Evolutionary conservation across 2,329 filamentous ascomycete genomes (phyloP).

Genomic region (Neofusicoccum umdonicola): DNA sequence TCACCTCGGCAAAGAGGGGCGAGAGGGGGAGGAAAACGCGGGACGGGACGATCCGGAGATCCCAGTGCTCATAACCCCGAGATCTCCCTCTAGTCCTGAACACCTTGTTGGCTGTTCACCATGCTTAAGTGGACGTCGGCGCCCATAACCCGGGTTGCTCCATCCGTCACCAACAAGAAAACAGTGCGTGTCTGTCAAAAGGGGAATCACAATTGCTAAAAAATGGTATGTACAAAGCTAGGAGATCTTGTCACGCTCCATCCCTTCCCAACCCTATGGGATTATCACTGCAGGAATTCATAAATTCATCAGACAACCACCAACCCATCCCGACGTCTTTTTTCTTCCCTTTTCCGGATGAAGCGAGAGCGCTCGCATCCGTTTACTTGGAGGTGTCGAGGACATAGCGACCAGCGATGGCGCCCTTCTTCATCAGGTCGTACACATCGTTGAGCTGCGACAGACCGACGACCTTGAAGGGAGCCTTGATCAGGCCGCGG

Average conservation of each 20-base stretch:
- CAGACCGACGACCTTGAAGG: conserved; percentile 81
- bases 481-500: conserved; percentile 79
- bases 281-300: not conserved
- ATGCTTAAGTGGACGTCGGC: not conserved
- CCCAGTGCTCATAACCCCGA: not conserved
- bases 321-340: not conserved
- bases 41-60: conserved; percentile 12
- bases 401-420: conserved; percentile 76
- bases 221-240: conserved; percentile 4
- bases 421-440: conserved; percentile 63
- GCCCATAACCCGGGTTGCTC: not conserved
- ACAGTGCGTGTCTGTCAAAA: not conserved
- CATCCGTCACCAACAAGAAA: not conserved
- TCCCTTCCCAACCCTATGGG: not conserved
- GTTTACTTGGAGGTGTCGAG: conserved; percentile 60
- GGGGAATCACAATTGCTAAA: conserved; percentile 10
- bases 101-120: conserved; percentile 3
- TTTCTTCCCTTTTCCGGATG: not conserved
- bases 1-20: conserved; percentile 4
- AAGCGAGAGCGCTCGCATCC: not conserved
- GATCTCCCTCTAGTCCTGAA: not conserved
- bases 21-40: not conserved
- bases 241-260: not conserved
- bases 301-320: conserved; percentile 1
- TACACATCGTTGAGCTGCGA: conserved; percentile 79